Base-by-base conservation (phyloP, 306 rosid species). In the Malus sieversii region DNA sequence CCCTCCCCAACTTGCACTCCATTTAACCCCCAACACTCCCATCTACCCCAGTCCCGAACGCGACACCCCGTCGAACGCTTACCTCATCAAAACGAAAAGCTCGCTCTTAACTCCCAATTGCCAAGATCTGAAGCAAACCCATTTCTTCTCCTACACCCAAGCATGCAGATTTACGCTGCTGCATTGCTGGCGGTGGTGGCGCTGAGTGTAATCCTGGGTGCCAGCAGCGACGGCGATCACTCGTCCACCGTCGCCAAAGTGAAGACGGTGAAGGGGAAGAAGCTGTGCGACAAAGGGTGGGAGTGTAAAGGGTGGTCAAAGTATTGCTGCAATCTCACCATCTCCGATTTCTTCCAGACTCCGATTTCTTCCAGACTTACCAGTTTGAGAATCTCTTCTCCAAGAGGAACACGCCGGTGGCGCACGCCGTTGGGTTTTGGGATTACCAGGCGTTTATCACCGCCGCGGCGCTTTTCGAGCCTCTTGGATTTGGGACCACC, bases 361-460 rank as follows among this genome's bases (percentile, higher is more conserved):
- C 88, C 1, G 97, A 95, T 45, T 80, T 73, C 67, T 95, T 95
- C 75, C 86, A 90, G 68, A 77, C 81, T 4, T 95, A 92, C 75
- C 97, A 95, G 77, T 95, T 95, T 38, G 99, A 95, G 92, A 84
- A 95, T 46, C 90, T 92, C 2, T 95, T 95, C 83, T 45, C 93
- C 0, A 95, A 92, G 70, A 70, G 99, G 16, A 95, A 90, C 55
- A 0, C 89, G 8, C 99, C 99, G 4, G 78, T 84, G 64, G 97
- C 97, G 0, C 93, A 95, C 8, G 99, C 99, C 9, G 92, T 81
- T 23, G 99, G 92, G 0, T 95, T 92, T 74, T 95, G 99, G 99
- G 99, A 95, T 65, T 95, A 75, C 46, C 86, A 71, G 66, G 86
- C 99, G 0, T 95, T 95, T 80, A 90, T 95, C 19, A 18, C 48